Conservation (phyloP, 495 filamentous ascomycete genomes). For the Penicillium coprophilum region DNA sequence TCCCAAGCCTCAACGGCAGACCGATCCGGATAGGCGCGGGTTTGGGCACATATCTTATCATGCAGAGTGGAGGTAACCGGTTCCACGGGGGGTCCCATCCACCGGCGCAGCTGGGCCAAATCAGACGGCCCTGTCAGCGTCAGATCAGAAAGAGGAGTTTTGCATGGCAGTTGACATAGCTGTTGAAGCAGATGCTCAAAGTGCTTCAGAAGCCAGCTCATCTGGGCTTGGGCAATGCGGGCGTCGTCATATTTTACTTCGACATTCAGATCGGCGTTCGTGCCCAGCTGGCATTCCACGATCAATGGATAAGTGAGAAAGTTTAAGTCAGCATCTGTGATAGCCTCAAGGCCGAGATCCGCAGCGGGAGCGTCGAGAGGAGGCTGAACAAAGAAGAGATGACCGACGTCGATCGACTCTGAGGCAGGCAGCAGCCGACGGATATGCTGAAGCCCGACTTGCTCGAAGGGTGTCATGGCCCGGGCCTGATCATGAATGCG, state of each 20-base stretch:
- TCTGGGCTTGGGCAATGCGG: background rate
- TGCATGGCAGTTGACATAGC: slow-evolving; percentile 3
- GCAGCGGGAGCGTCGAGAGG: background rate
- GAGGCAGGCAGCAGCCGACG: slow-evolving; percentile 29
- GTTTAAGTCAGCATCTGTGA: background rate
- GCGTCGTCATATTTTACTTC: background rate
- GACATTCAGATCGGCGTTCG: background rate
- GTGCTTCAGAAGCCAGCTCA: slow-evolving; percentile 7
- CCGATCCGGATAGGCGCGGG: background rate
- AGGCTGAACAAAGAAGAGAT: slow-evolving; percentile 9
- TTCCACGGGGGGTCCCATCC: background rate
- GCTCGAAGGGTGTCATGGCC: slow-evolving; percentile 52
- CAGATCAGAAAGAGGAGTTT: background rate
- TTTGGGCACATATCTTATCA: background rate
- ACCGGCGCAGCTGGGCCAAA: background rate
- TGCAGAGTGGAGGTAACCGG: background rate
- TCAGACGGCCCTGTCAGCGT: background rate
- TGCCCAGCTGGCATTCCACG: slow-evolving; percentile 4
- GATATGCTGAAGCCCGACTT: slow-evolving; percentile 60
- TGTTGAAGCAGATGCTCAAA: slow-evolving; percentile 8
- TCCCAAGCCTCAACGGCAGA: slow-evolving; percentile 39
- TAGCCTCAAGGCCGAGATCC: background rate
- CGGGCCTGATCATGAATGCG: slow-evolving; percentile 46
- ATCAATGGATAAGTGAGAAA: slow-evolving; percentile 6
- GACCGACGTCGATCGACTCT: slow-evolving; percentile 1